Conservation (phyloP, 1,284 basidiomycete genomes). For the Sphagnurus paluster region DNA sequence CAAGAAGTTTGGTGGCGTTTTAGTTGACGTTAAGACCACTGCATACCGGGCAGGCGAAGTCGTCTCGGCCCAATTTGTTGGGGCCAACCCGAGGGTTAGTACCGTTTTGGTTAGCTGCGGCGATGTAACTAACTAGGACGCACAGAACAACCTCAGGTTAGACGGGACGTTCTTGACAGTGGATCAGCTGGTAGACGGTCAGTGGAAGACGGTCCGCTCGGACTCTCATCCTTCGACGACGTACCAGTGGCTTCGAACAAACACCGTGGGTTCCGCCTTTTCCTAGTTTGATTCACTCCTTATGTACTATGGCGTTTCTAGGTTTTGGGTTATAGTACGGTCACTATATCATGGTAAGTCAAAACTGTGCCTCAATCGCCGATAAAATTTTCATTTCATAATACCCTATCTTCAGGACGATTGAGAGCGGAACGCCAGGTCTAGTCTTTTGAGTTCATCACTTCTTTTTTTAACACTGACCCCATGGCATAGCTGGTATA, state of each 20-base stretch:
- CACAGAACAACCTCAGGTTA: conserved; percentile 74
- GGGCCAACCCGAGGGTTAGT: conserved; percentile 75
- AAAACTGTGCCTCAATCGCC: not conserved
- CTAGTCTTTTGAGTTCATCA: conserved; percentile 21
- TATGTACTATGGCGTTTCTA: conserved; percentile 23
- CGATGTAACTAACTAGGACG: conserved; percentile 8
- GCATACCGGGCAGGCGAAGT: conserved; percentile 59
- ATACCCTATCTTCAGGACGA: conserved; percentile 49
- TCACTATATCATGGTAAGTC: conserved; percentile 63
- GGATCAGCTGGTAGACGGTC: conserved; percentile 50
- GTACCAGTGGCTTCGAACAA: conserved; percentile 67
- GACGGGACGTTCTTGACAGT: conserved; percentile 75
- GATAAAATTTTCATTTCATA: conserved; percentile 9
- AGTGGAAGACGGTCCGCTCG: conserved; percentile 62
- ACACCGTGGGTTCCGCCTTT: conserved; percentile 38
- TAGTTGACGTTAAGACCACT: conserved; percentile 56
- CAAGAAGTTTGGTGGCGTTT: conserved; percentile 65
- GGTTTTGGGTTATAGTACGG: conserved; percentile 61
- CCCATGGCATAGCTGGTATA: conserved; percentile 48
- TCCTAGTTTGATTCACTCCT: not conserved
- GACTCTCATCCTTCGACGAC: conserved; percentile 83
- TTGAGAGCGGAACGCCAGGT: conserved; percentile 60
- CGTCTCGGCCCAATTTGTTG: conserved; percentile 68
- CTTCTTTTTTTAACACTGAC: not conserved
- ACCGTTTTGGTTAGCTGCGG: not conserved